Conservation (phyloP, 2,329 filamentous ascomycete species). For the Colletotrichum lentis region DNA sequence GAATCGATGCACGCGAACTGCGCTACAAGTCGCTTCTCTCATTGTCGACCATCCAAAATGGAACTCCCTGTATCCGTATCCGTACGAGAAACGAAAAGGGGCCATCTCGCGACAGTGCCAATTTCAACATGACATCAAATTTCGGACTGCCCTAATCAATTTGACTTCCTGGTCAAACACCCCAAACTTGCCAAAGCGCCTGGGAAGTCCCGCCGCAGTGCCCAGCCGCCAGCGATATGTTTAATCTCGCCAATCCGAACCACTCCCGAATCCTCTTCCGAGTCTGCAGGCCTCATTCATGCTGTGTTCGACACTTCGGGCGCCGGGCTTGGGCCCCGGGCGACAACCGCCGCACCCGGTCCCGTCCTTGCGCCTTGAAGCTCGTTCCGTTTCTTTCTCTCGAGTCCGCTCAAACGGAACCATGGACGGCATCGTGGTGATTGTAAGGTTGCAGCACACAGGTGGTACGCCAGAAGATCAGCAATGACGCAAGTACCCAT, state of each 20-base stretch:
- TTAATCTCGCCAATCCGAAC: conserved; percentile 32
- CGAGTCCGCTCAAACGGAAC: neutral
- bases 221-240: conserved; percentile 28
- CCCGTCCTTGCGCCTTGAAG: neutral
- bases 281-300: conserved; percentile 4
- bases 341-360: conserved; percentile 13
- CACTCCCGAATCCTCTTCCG: conserved; percentile 20
- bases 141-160: conserved; percentile 36
- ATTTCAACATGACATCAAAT: conserved; percentile 36
- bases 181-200: conserved; percentile 34
- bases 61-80: no score
- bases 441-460: conserved; percentile 4
- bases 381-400: neutral
- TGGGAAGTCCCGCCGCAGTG: conserved; percentile 31
- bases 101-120: conserved; percentile 26
- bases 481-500: conserved; percentile 22
- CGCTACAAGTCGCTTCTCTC: conserved; percentile 20
- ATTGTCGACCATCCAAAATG: conserved; percentile 20
- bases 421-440: conserved; percentile 2
- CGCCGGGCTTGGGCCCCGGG: conserved; percentile 21
- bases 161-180: conserved; percentile 37
- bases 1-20: conserved; percentile 1
- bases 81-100: conserved; percentile 17
- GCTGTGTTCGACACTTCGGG: conserved; percentile 21
- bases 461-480: neutral